Conservation (phyloP, 176 grass and related monocot species). For the Carex scoparia region DNA sequence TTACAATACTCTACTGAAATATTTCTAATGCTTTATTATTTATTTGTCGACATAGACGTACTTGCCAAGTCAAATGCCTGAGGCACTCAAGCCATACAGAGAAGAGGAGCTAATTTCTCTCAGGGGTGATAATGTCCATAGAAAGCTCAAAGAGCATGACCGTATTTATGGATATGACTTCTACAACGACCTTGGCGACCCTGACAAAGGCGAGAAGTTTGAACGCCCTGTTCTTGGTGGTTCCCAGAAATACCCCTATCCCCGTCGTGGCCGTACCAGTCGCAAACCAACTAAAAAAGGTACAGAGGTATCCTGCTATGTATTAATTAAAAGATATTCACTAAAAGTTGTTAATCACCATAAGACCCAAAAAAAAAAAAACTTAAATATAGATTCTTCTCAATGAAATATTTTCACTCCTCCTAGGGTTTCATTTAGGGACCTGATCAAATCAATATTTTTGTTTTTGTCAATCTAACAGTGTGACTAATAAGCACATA, state of each 20-base stretch:
- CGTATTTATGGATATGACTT: conserved; percentile 62
- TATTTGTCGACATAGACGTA: conserved; percentile 35
- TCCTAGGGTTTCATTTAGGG: not conserved
- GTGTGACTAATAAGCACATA: not conserved
- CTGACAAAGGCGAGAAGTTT: conserved; percentile 4
- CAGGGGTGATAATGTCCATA: conserved; percentile 38
- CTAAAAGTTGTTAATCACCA: not conserved
- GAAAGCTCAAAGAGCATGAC: conserved; percentile 46
- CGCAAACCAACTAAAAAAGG: conserved; percentile 20
- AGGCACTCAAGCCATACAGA: conserved; percentile 48
- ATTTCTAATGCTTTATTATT: not conserved
- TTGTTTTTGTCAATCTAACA: not conserved
- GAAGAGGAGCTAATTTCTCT: conserved; percentile 58
- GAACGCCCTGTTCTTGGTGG: conserved; percentile 59
- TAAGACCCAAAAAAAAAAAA: not conserved
- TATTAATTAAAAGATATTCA: not conserved
- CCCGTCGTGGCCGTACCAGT: conserved; percentile 43
- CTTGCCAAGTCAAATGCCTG: conserved; percentile 60
- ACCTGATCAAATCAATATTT: not conserved
- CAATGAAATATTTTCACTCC: not conserved
- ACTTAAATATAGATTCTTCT: not conserved
- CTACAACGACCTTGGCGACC: conserved; percentile 79
- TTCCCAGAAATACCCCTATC: conserved; percentile 38
- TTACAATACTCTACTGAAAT: not conserved
- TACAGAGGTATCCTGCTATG: not conserved